Evolutionary conservation across 176 grass and related monocot species (phyloP), one percentile per base, ranked within the genome.

Genomic region (Triticum monococcum): DNA sequence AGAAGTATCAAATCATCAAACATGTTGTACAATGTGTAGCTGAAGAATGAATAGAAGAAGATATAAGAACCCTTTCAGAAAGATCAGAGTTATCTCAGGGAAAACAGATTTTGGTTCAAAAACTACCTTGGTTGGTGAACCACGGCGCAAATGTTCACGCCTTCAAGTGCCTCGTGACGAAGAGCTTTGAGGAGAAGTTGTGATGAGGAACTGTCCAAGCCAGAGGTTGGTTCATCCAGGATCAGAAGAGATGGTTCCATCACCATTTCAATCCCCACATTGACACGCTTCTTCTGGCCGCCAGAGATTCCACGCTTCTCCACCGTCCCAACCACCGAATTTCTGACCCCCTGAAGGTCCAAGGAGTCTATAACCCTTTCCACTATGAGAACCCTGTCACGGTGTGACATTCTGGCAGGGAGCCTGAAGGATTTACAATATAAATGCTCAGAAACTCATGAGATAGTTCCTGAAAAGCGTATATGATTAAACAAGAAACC

Each of bases 161-260:
- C 96, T 91, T 98, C 93, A 60, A 86, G 63, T 17, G 96, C 96
- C 43, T 98, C 96, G n/a, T 86, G 96, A 23, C 91, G 76, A 16
- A 98, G 96, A 71, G 96, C 93, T 84, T 84, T 87, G 54, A 98
- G 92, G 13, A 98, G 88, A 9, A 98, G 81, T 24, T 91, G 91
- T 4, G 96, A 98, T 0, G 96, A 98, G 45, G 96, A 93, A 82
- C 96, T 98, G 72, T 98, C 96, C 16, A 98, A 64, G 50, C 96
- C 96, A 32, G 96, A 98, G n/a, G 96, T 98, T 81, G 93, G 96
- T 88, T 98, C 96, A 81, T 98, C 96, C 22, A 98, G 86, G 75
- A 98, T 95, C 63, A 98, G 65, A 52, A 98, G 93, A 40, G 96
- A 98, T 40, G 96, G 96, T 3, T 98, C 96, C 88, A 95, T 98